Evolutionary conservation across 1,139 yeast genomes (phyloP).

Genomic region (Zhuliangozyma parablackwelliae): DNA sequence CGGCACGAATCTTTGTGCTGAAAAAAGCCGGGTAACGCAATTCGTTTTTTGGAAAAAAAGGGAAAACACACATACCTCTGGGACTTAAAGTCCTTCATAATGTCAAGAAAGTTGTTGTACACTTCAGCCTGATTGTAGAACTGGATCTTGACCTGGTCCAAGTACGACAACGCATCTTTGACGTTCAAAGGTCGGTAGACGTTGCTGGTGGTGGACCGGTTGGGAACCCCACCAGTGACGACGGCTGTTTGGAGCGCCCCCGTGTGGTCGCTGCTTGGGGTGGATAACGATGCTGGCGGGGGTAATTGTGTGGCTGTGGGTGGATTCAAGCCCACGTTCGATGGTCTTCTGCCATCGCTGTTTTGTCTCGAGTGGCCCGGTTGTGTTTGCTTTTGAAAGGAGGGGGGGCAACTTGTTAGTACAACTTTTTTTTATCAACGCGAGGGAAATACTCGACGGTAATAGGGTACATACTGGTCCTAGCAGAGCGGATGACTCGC

Average conservation of each 20-base stretch:
- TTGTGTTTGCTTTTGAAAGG: constrained; percentile 5
- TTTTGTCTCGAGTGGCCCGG: constrained; percentile 20
- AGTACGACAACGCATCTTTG: constrained; percentile 89
- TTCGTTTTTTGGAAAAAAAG: neutral
- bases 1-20: neutral
- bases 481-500: constrained; percentile 18
- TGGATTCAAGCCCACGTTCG: constrained; percentile 17
- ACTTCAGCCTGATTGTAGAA: constrained; percentile 92
- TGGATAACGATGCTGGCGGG: constrained; percentile 18
- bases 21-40: neutral
- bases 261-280: constrained; percentile 4
- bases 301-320: constrained; percentile 20
- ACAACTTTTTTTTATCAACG: too few relatives aligned
- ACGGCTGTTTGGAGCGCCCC: neutral
- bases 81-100: constrained; percentile 96
- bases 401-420: constrained; percentile 3
- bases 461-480: constrained; percentile 23
- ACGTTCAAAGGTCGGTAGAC: constrained; percentile 86
- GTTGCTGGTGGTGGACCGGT: constrained; percentile 43
- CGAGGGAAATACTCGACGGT: too few relatives aligned
- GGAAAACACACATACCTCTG: constrained; percentile 50
- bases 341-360: constrained; percentile 24
- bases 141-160: constrained; percentile 93
- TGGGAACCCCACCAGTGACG: constrained; percentile 32
- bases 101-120: constrained; percentile 91